Base-by-base conservation (phyloP, 176 grass and related monocot genomes). In the Cenchrus americanus region DNA sequence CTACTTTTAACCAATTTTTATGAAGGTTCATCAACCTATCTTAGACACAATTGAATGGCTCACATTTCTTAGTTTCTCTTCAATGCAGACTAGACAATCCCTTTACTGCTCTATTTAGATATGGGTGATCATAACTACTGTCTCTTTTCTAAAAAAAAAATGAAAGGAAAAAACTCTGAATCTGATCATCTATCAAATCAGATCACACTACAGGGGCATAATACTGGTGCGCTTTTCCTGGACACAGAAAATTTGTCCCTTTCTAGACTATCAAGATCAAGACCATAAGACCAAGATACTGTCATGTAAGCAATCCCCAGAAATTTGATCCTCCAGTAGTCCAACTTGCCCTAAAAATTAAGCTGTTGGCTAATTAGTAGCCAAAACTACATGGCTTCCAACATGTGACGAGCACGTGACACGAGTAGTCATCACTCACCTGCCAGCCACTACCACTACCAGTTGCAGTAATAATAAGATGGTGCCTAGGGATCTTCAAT, bases 381-480 rank as follows among this genome's bases (percentile, higher is more conserved):
- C 73, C 47, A 89, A 76, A 53, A 55, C 65, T 68, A 44, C 62
- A 76, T 68, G 70, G 14, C 62, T 40, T 79, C 10, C 51, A 40
- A 65, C 88, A 90, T 79, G 88, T 90, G 84, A 83, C 42, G 73
- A 2, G 68, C 88, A 90, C 74, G 88, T 90, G 87, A 72, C 27
- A 24, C 21, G 48, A 59, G 84, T 43, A 70, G 82, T 66, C 63
- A 59, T 50, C 59, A 71, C 76, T 78, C 51, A 85, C 70, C 49
- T 49, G 77, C 37, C 22, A 64, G 34, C 40, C 62, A 43, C 52
- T 59, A n/a, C n/a, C n/a, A n/a, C n/a, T n/a, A 51, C 66, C 40
- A 46, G 66, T 70, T 59, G 70, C 42, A 59, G 78, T 76, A 78
- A 89, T 59, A n/a, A 69, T 71, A 62, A 41, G 72, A 77, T 83